Percentiles rank a stretch among this genome's conserved stretches.
Conservation (phyloP, 108 stramenopile genomes). For the Pseudonitzschia delicatissima region DNA sequence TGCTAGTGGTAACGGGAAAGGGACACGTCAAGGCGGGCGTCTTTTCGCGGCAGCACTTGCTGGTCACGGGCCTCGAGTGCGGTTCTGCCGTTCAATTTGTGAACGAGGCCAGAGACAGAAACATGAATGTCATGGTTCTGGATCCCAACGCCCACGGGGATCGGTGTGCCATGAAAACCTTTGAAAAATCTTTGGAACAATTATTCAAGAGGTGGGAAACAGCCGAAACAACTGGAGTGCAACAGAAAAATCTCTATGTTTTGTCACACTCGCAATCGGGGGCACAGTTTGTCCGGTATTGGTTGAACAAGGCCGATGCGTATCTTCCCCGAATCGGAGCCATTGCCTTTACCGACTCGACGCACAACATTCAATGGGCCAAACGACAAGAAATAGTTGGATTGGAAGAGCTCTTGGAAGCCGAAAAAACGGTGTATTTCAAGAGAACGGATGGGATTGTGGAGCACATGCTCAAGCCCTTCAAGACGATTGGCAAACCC, state of each 20-base stretch:
- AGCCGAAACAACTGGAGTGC: neutral
- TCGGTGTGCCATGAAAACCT: slow-evolving; percentile 50
- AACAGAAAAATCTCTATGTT: slow-evolving; percentile 46
- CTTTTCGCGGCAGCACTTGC: slow-evolving; percentile 64
- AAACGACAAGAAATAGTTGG: slow-evolving; percentile 13
- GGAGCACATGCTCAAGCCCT: slow-evolving; percentile 2
- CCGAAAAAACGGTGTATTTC: slow-evolving; percentile 44
- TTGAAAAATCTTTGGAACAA: slow-evolving; percentile 46
- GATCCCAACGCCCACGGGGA: slow-evolving; percentile 81
- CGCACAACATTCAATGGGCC: slow-evolving; percentile 84
- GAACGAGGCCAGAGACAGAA: slow-evolving; percentile 50
- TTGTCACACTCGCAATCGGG: slow-evolving; percentile 75
- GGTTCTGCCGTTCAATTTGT: slow-evolving; percentile 65
- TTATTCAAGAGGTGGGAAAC: slow-evolving; percentile 41
- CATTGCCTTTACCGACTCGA: slow-evolving; percentile 83
- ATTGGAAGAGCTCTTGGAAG: slow-evolving; percentile 30
- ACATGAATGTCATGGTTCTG: slow-evolving; percentile 64
- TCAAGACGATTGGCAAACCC: slow-evolving; percentile 35
- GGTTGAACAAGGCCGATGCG: slow-evolving; percentile 46
- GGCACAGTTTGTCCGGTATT: slow-evolving; percentile 61
- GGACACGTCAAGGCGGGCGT: slow-evolving; percentile 80
- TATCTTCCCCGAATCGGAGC: slow-evolving; percentile 66
- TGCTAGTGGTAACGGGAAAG: slow-evolving; percentile 67
- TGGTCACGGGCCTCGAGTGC: slow-evolving; percentile 62
- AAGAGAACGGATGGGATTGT: slow-evolving; percentile 24